phyloP scores from a whole-genome alignment of 176 grass and related monocot genomes.

The Stipa capillata region DNA sequence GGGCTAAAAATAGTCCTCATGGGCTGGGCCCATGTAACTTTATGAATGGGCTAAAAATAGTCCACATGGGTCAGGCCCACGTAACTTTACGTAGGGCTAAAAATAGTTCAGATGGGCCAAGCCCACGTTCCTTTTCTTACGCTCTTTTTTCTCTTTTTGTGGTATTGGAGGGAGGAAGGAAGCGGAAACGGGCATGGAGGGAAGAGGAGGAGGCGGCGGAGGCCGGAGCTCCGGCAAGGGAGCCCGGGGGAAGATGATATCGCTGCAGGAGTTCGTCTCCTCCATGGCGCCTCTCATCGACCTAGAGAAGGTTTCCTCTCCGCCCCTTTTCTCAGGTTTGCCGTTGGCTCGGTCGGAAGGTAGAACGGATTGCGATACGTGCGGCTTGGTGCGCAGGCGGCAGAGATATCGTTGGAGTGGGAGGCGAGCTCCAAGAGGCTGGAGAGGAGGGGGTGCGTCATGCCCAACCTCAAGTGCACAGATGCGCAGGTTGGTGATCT shows the following conservation, averaged over 20 bases:
- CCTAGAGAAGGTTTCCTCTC: conserved; percentile 56
- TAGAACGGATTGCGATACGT: not conserved
- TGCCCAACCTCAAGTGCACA: conserved; percentile 86
- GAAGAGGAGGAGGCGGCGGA: not conserved
- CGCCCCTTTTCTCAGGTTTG: not conserved
- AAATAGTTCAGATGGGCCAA: not conserved
- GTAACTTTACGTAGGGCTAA: too few species aligned
- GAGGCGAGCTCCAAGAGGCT: conserved; percentile 52
- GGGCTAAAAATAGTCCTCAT: not conserved
- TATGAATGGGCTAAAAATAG: not conserved
- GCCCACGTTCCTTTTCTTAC: not conserved
- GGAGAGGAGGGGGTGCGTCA: conserved; percentile 69
- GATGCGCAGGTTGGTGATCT: conserved; percentile 57
- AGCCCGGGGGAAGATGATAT: conserved; percentile 18
- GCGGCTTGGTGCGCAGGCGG: conserved; percentile 32
- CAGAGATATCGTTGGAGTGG: conserved; percentile 60
- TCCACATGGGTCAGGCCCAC: not conserved
- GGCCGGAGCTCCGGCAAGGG: conserved; percentile 17
- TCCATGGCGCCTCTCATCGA: conserved; percentile 77
- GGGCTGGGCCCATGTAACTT: not conserved
- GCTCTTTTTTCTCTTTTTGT: not conserved
- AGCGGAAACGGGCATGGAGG: conserved; percentile 4
- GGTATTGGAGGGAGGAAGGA: not conserved
- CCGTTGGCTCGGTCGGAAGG: not conserved
- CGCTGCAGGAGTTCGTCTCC: conserved; percentile 68